phyloP scores from a whole-genome alignment of 768 basidiomycete species.

The Multifurca ochricompacta region DNA sequence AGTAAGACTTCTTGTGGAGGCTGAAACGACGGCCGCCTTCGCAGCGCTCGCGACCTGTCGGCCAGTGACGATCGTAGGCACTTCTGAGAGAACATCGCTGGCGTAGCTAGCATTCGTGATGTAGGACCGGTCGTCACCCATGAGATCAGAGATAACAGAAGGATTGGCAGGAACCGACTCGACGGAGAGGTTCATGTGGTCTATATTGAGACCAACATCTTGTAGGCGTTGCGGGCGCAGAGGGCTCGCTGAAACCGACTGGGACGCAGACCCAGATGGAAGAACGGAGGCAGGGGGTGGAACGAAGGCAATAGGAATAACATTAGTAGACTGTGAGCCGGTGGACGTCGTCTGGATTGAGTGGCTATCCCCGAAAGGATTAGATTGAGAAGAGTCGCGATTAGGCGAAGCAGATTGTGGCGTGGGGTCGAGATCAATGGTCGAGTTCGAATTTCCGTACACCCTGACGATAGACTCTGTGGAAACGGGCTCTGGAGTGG shows the following conservation, averaged over 20 bases:
- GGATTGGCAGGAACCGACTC: conserved; percentile 36
- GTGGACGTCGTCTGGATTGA: conserved; percentile 73
- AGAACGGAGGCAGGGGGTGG: conserved; percentile 41
- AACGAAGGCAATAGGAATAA: conserved; percentile 80
- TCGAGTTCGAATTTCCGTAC: conserved; percentile 37
- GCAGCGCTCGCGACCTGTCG: conserved; percentile 68
- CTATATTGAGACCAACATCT: conserved; percentile 54
- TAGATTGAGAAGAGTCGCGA: conserved; percentile 34
- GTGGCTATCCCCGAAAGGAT: conserved; percentile 71
- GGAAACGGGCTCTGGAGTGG: conserved; percentile 22
- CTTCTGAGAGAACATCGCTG: conserved; percentile 74
- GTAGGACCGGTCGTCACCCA: conserved; percentile 56
- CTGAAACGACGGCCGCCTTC: conserved; percentile 65
- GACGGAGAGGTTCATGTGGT: conserved; percentile 53
- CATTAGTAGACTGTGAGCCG: conserved; percentile 74
- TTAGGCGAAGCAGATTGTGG: conserved; percentile 25
- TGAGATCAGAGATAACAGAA: conserved; percentile 42
- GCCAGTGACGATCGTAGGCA: conserved; percentile 74
- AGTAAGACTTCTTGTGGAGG: conserved; percentile 32
- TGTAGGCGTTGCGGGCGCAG: conserved; percentile 50
- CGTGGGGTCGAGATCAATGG: conserved; percentile 54
- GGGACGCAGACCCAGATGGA: conserved; percentile 14
- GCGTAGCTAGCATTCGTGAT: conserved; percentile 69
- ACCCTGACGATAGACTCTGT: conserved; percentile 37
- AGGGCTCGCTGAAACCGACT: conserved; percentile 27